phyloP scores from a whole-genome alignment of 2,329 filamentous ascomycete genomes.

The Phialemonium atrogriseum region DNA sequence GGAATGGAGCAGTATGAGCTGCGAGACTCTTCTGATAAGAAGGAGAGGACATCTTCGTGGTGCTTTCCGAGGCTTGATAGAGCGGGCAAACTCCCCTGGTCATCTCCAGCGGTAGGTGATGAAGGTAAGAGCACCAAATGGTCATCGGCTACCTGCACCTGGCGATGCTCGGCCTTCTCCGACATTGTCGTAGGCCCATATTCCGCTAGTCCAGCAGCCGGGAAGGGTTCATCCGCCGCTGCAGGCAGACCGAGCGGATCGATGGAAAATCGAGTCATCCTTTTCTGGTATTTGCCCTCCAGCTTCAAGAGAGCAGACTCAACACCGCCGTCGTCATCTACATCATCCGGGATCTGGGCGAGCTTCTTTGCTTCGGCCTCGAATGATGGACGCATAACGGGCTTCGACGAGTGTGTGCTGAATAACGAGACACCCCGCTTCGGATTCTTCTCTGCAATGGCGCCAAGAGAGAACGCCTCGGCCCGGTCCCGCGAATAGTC shows the following conservation, averaged over 20 bases:
- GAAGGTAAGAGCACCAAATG: slow-evolving; percentile 20
- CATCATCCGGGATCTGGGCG: slow-evolving; percentile 78
- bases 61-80: slow-evolving; percentile 9
- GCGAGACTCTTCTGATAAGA: slow-evolving; percentile 54
- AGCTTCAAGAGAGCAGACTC: slow-evolving; percentile 89
- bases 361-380: slow-evolving; percentile 82
- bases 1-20: slow-evolving; percentile 73
- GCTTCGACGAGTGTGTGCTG: slow-evolving; percentile 55
- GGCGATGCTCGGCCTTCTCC: slow-evolving; percentile 37
- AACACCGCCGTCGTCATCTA: slow-evolving; percentile 72
- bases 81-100: slow-evolving; percentile 8
- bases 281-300: slow-evolving; percentile 73
- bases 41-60: slow-evolving; percentile 33
- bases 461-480: slow-evolving; percentile 49
- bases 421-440: slow-evolving; percentile 45
- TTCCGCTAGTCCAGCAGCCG: too few relatives aligned
- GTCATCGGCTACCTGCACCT: slow-evolving; percentile 35
- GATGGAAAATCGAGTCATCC: slow-evolving; percentile 30
- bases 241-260: slow-evolving; percentile 20
- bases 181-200: slow-evolving; percentile 20
- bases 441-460: slow-evolving; percentile 41
- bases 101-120: slow-evolving; percentile 11
- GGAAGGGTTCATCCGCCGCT: not conserved
- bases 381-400: slow-evolving; percentile 65
- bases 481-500: slow-evolving; percentile 31